phyloP scores from a whole-genome alignment of 148 eudicot genomes.

The Linanthus parryae region DNA sequence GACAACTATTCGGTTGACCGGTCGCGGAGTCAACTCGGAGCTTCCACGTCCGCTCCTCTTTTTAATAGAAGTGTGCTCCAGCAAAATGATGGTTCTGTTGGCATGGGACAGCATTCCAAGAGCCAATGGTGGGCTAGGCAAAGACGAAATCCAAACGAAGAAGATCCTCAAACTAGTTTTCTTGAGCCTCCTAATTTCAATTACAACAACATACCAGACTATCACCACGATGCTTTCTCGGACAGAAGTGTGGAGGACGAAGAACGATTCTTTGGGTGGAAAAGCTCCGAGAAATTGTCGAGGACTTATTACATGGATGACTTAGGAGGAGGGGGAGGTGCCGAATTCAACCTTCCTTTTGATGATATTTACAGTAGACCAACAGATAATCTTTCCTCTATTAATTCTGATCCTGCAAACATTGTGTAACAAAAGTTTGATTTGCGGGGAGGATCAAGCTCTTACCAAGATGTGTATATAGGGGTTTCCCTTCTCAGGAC shows the following conservation, averaged over 20 bases:
- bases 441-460: too few relatives aligned
- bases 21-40: conserved; percentile 39
- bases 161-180: conserved; percentile 28
- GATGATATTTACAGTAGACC: conserved; percentile 54
- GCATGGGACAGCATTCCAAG: conserved; percentile 3
- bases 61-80: conserved; percentile 42
- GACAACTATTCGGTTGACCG: conserved; percentile 29
- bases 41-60: conserved; percentile 70
- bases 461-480: too few relatives aligned
- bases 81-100: conserved; percentile 27
- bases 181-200: conserved; percentile 60
- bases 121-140: conserved; percentile 58
- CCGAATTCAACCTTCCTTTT: conserved; percentile 72
- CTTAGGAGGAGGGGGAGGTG: conserved; percentile 33
- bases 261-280: too few relatives aligned
- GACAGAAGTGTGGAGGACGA: conserved; percentile 29
- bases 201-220: conserved; percentile 11
- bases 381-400: conserved; percentile 19
- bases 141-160: conserved; percentile 11
- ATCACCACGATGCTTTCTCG: conserved; percentile 26
- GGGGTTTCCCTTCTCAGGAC: too few relatives aligned
- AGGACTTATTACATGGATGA: conserved; percentile 37
- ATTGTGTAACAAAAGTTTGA: too few relatives aligned
- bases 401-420: conserved; percentile 19
- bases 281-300: too few relatives aligned